These are phyloP conservation scores for Aspergillus carbonarius DNA, from an alignment of 2,329 filamentous ascomycete species.

Conservation along the genomic window DNA sequence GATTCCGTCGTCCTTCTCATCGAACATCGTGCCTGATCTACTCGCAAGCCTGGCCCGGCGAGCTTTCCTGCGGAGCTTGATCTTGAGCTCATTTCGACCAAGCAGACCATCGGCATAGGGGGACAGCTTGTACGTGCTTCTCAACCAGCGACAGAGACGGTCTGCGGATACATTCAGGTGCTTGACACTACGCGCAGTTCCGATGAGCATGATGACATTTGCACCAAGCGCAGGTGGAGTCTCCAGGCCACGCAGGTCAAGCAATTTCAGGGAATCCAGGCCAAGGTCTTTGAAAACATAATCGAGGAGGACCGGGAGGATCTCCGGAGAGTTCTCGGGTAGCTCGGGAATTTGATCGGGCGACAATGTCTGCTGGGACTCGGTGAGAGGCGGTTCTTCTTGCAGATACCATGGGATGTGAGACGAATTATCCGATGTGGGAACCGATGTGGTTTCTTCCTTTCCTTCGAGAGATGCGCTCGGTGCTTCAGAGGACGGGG, in stretches of 20 bases:
- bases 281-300: conserved; percentile 83
- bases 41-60: conserved; percentile 80
- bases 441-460: not conserved
- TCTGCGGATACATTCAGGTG: conserved; percentile 91
- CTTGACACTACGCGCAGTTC: conserved; percentile 85
- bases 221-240: conserved; percentile 84
- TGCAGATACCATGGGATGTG: conserved; percentile 79
- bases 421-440: conserved; percentile 12
- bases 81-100: conserved; percentile 86
- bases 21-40: conserved; percentile 58
- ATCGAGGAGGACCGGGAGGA: conserved; percentile 71
- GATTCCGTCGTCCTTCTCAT: conserved; percentile 76
- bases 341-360: conserved; percentile 61
- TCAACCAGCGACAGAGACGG: conserved; percentile 82
- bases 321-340: conserved; percentile 67
- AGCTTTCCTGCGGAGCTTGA: conserved; percentile 76
- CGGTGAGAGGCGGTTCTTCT: conserved; percentile 53
- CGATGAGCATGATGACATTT: conserved; percentile 89
- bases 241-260: conserved; percentile 81
- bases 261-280: conserved; percentile 73
- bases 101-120: conserved; percentile 85
- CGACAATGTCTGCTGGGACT: conserved; percentile 47
- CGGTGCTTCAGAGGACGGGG: not conserved
- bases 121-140: conserved; percentile 67
- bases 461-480: conserved; percentile 7